phyloP scores from a whole-genome alignment of 805 yeast genomes.

The Gaillardinia entomophila region DNA sequence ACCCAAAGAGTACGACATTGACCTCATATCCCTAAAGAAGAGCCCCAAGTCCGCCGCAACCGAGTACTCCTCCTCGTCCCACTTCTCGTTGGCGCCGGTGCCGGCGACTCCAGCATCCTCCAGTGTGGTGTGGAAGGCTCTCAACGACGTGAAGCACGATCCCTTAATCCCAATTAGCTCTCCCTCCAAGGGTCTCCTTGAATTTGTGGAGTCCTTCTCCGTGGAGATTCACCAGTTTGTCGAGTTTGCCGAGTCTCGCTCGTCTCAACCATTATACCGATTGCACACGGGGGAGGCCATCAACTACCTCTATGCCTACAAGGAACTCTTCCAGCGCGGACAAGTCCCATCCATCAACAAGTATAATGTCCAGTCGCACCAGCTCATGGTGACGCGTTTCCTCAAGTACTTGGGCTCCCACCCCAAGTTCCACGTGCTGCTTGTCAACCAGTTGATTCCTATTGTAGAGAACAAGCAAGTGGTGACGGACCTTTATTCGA shows the following conservation, averaged over 20 bases:
- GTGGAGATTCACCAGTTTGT: conserved; percentile 2
- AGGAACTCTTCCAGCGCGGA: conserved; percentile 11
- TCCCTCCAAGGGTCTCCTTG: not conserved
- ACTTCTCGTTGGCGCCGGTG: not conserved
- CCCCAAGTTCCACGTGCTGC: conserved; percentile 11
- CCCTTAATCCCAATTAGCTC: not conserved
- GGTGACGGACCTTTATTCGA: conserved; percentile 7
- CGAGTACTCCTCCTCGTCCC: not conserved
- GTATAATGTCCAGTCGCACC: conserved; percentile 11
- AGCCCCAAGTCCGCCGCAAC: conserved; percentile 1
- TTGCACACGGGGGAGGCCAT: conserved; percentile 19
- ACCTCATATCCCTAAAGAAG: conserved; percentile 6
- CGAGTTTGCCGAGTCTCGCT: not conserved
- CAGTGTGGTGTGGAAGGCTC: conserved; percentile 1
- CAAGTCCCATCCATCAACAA: conserved; percentile 11
- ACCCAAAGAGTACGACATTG: conserved; percentile 6
- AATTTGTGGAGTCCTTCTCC: not conserved
- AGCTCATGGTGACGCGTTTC: conserved; percentile 16
- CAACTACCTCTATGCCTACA: conserved; percentile 21
- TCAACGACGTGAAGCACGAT: conserved; percentile 1
- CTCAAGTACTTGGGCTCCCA: conserved; percentile 8
- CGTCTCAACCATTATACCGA: conserved; percentile 4
- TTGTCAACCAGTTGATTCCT: conserved; percentile 13
- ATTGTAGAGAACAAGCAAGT: conserved; percentile 5
- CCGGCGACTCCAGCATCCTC: not conserved